A percentile compares a stretch with the other conserved stretches of the same genome.
phyloP scores from a whole-genome alignment of 169 alveolate genomes.

The Cryptosporidium baileyi region DNA sequence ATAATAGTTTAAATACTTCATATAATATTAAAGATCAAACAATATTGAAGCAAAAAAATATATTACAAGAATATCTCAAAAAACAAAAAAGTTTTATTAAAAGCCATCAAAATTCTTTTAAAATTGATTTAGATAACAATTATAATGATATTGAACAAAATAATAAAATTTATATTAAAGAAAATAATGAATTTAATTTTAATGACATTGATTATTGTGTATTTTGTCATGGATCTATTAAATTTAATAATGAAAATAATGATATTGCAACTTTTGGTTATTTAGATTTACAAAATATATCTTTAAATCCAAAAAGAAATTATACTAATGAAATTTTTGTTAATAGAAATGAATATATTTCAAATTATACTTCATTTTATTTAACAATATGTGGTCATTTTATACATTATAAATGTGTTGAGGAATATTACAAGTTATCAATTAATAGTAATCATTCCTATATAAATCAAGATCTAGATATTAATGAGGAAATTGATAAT shows the following conservation, averaged over 20 bases:
- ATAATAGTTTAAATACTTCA: not conserved
- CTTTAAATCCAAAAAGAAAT: not conserved
- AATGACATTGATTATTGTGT: conserved; percentile 9
- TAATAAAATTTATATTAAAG: not conserved
- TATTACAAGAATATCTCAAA: conserved; percentile 2
- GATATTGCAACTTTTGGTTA: conserved; percentile 44
- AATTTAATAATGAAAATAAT: not conserved
- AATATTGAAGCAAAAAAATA: not conserved
- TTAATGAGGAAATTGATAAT: no score
- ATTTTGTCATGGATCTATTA: conserved; percentile 44
- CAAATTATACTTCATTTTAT: conserved; percentile 5
- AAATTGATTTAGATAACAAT: not conserved
- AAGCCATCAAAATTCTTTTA: not conserved
- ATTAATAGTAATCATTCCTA: not conserved
- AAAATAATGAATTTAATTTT: not conserved
- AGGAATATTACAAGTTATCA: conserved; percentile 2
- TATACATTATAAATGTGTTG: conserved; percentile 27
- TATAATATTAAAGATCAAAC: not conserved
- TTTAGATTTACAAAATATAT: conserved; percentile 11
- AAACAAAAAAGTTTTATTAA: conserved; percentile 18
- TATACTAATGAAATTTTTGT: not conserved
- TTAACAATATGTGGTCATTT: conserved; percentile 54
- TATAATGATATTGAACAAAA: not conserved
- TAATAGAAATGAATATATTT: not conserved
- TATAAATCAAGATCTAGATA: no score